Conservation (phyloP, 2,329 filamentous ascomycete species). For the Escovopsis sp. region DNA sequence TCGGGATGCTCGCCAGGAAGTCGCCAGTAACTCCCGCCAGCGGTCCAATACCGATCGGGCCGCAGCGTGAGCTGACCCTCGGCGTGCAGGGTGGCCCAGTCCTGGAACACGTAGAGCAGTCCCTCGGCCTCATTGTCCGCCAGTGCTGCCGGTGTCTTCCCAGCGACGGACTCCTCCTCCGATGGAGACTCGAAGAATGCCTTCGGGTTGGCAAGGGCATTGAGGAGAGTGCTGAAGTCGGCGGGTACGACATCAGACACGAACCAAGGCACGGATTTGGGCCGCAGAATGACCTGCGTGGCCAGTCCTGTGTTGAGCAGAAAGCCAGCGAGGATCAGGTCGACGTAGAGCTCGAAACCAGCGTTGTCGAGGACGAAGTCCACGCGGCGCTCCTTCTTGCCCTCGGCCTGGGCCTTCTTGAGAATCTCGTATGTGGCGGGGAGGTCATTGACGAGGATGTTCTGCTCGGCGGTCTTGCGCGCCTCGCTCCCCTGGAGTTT, state of each 20-base stretch:
- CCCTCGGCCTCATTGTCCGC: slow-evolving; percentile 52
- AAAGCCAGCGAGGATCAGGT: slow-evolving; percentile 83
- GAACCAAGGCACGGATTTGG: slow-evolving; percentile 95
- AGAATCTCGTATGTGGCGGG: slow-evolving; percentile 55
- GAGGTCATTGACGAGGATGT: slow-evolving; percentile 83
- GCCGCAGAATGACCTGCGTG: slow-evolving; percentile 75
- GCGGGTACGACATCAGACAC: slow-evolving; percentile 84
- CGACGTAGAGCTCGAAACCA: slow-evolving; percentile 93
- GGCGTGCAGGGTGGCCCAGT: slow-evolving; percentile 67
- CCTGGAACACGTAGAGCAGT: slow-evolving; percentile 62
- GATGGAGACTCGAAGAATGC: slow-evolving; percentile 64
- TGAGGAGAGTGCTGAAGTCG: slow-evolving; percentile 74
- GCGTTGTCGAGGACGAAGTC: slow-evolving; percentile 96
- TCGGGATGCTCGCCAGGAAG: slow-evolving; percentile 54
- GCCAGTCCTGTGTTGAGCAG: slow-evolving; percentile 73
- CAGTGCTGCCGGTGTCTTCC: slow-evolving; percentile 45
- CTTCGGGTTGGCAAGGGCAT: slow-evolving; percentile 62
- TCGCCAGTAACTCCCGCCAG: slow-evolving; percentile 76
- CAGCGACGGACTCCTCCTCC: slow-evolving; percentile 47
- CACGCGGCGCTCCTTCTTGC: slow-evolving; percentile 57
- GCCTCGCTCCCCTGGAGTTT: slow-evolving; percentile 85
- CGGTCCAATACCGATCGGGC: slow-evolving; percentile 85
- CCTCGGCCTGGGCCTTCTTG: slow-evolving; percentile 46
- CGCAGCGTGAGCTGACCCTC: slow-evolving; percentile 75
- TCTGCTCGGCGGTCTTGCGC: slow-evolving; percentile 74